Conservation (phyloP, 2,329 filamentous ascomycete species). For the Fusarium incarnatum region DNA sequence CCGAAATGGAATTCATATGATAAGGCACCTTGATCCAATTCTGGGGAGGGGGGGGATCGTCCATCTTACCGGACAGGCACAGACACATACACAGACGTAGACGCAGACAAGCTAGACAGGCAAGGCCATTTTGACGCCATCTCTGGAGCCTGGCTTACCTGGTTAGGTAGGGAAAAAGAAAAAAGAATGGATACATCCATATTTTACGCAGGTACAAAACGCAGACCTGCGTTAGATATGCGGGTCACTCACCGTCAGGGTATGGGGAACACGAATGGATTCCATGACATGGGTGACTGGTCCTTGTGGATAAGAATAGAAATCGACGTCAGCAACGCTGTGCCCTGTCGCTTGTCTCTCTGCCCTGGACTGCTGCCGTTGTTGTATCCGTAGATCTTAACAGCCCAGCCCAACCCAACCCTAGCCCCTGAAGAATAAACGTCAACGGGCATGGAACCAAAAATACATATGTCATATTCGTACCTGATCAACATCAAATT, state of each 20-base stretch:
- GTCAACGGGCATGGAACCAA: slow-evolving; percentile 7
- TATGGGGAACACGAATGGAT: slow-evolving; percentile 9
- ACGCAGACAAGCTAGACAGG: neutral
- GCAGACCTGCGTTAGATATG: slow-evolving; percentile 4
- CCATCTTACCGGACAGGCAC: slow-evolving; percentile 30
- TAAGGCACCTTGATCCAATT: slow-evolving; percentile 21
- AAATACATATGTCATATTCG: slow-evolving; percentile 22
- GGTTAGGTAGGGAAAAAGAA: neutral
- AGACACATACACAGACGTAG: neutral
- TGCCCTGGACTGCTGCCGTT: neutral
- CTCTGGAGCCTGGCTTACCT: slow-evolving; percentile 13
- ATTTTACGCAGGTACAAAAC: slow-evolving; percentile 37
- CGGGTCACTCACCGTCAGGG: slow-evolving; percentile 30
- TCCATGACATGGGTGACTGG: slow-evolving; percentile 1
- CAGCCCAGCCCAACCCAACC: neutral
- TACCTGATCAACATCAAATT: slow-evolving; percentile 16
- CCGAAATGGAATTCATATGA: neutral
- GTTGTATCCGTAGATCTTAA: slow-evolving; percentile 30
- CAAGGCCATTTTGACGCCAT: slow-evolving; percentile 39
- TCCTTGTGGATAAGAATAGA: slow-evolving; percentile 34
- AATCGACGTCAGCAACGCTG: slow-evolving; percentile 37
- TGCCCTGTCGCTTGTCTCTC: neutral
- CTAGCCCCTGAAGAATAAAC: slow-evolving; percentile 21
- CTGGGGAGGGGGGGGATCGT: slow-evolving; percentile 41
- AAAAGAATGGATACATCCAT: slow-evolving; percentile 26